Percentiles rank a stretch among this genome's conserved stretches.
phyloP scores from a whole-genome alignment of 345 rosid genomes.

The Lenwebbia sp. region DNA sequence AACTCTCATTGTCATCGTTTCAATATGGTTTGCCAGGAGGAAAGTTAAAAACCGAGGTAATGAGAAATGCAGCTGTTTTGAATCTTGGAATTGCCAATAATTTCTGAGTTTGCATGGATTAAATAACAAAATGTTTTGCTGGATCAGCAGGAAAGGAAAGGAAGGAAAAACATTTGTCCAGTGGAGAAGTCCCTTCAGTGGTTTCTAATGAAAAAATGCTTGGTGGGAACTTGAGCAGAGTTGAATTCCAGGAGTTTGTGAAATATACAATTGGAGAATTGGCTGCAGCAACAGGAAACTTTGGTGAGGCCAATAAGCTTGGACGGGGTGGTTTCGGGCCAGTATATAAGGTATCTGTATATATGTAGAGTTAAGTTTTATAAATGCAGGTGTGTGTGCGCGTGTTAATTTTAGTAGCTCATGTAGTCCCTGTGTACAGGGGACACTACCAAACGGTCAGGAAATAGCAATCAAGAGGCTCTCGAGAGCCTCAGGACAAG shows the following conservation, averaged over 20 bases:
- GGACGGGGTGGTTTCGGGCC: slow-evolving; percentile 12
- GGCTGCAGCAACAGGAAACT: slow-evolving; percentile 20
- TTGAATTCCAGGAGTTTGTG: slow-evolving; percentile 9
- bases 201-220: background rate
- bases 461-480: slow-evolving; percentile 33
- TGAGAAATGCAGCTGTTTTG: background rate
- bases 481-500: slow-evolving; percentile 14
- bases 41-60: background rate
- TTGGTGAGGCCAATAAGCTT: slow-evolving; percentile 20
- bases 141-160: background rate
- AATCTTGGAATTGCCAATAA: background rate
- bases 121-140: background rate
- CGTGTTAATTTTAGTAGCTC: background rate
- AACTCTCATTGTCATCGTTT: background rate
- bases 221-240: background rate
- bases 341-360: slow-evolving; percentile 22
- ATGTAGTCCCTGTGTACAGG: background rate
- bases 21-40: background rate
- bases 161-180: background rate
- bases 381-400: background rate
- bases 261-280: slow-evolving; percentile 27
- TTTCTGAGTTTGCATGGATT: background rate
- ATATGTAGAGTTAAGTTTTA: slow-evolving; percentile 6
- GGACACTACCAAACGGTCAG: slow-evolving; percentile 12
- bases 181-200: background rate